phyloP scores from a whole-genome alignment of 768 basidiomycete species.

The Infundibulicybe gibba region DNA sequence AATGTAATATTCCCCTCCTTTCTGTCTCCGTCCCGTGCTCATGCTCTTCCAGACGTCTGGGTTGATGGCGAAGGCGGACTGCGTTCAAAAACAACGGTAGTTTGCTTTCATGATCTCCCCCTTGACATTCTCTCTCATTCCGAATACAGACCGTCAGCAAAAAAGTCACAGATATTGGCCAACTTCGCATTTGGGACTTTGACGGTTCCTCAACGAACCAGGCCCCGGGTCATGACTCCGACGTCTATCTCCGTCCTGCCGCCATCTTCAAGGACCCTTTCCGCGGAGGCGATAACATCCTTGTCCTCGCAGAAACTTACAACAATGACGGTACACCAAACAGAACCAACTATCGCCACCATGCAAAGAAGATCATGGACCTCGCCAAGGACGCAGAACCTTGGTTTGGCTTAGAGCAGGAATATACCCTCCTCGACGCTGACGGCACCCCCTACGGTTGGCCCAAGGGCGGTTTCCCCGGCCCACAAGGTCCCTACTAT shows the following conservation, averaged over 20 bases:
- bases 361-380: constrained; percentile 95
- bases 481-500: constrained; percentile 99
- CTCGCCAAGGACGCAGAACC: constrained; percentile 74
- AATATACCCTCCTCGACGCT: constrained; percentile 94
- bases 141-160: constrained; percentile 73
- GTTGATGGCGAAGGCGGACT: constrained; percentile 93
- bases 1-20: constrained; percentile 52
- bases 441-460: constrained; percentile 92
- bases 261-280: constrained; percentile 99
- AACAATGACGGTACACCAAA: constrained; percentile 99
- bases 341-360: constrained; percentile 92
- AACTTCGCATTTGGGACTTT: constrained; percentile 98
- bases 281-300: constrained; percentile 97
- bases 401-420: constrained; percentile 99
- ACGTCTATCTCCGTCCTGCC: constrained; percentile 96
- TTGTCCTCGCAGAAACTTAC: constrained; percentile 96
- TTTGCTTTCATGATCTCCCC: constrained; percentile 19
- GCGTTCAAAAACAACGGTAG: constrained; percentile 93
- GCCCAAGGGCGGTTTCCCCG: constrained; percentile 99
- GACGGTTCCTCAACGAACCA: constrained; percentile 98
- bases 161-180: constrained; percentile 81
- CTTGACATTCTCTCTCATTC: constrained; percentile 3
- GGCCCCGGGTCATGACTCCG: constrained; percentile 93
- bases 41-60: constrained; percentile 78
- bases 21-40: constrained; percentile 11